Base-by-base conservation (phyloP, 345 rosid genomes). In the Melaleuca quinquenervia region DNA sequence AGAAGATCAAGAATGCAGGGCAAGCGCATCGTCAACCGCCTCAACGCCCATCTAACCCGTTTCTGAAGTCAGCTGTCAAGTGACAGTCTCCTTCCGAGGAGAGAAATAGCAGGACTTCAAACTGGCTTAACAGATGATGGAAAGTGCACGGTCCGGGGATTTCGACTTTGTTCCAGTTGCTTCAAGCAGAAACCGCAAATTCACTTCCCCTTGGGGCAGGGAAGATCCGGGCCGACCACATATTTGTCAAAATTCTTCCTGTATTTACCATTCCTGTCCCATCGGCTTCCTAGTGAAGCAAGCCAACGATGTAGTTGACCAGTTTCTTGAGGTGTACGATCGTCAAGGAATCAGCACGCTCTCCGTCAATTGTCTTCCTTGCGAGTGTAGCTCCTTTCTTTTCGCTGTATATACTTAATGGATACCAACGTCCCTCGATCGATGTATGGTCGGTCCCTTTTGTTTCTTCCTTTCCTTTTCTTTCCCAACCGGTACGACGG, bases 41-140 rank as follows among this genome's bases (percentile, higher is more conserved):
- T 58, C 55, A 53, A 13, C 86, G 85, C 5, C 89, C 90, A 29
- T 86, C 90, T 10, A 88, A 88, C 86, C 90, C 95, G 41, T 91
- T 93, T 90, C 82, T 86, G 50, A 93, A 93, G 90, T 86, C 89
- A 64, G 85, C 90, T 21, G 74, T 90, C 24, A 91, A 91, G 88
- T 92, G 86, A 90, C 10, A 2, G 54, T 24, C 85, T 55, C 29
- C 18, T 32, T 70, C 45, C 22, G 45, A 32, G 78, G 32, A 64
- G 5, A 20, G 78, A 53, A 53, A 53, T 41, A 1, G 8, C 32
- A 32, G 78, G 78, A 24, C 14, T 55, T 50, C 26, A 3, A 45
- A 60, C 74, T 53, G 14, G 32, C 18, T 84, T 49, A 45, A 70
- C 78, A 32, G 45, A 32, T 18, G 45, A 2, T 45, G 32, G 78